These are phyloP conservation scores for Rhynchospora pubera DNA, from an alignment of 176 grass and related monocot genomes.

Conservation along the genomic window DNA sequence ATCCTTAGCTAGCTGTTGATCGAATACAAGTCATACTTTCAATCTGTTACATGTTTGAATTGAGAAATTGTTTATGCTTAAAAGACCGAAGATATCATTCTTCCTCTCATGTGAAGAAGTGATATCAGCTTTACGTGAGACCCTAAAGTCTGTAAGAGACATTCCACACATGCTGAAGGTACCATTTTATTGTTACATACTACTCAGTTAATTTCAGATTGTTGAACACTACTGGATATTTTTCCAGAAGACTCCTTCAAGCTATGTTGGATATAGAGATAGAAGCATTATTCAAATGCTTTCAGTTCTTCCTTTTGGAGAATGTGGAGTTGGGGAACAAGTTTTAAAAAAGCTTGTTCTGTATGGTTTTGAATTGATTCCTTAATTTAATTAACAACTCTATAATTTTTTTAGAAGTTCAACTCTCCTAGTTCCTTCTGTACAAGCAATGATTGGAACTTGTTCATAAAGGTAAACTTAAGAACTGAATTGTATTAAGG, in stretches of 20 bases:
- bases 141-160: constrained; percentile 94
- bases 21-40: not conserved
- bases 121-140: constrained; percentile 69
- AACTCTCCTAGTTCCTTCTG: constrained; percentile 80
- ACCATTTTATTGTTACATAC: not conserved
- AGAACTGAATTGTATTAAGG: constrained; percentile 15
- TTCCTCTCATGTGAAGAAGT: constrained; percentile 95
- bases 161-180: constrained; percentile 93
- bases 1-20: constrained; percentile 44
- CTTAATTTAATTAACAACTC: constrained; percentile 12
- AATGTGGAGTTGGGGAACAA: not conserved
- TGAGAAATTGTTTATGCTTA: constrained; percentile 35
- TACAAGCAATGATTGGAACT: constrained; percentile 77
- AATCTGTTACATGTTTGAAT: constrained; percentile 11
- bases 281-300: not conserved
- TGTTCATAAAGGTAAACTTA: constrained; percentile 66
- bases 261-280: not conserved
- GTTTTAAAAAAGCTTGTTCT: not conserved
- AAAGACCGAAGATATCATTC: constrained; percentile 76
- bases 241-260: not conserved
- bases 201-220: constrained; percentile 17
- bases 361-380: constrained; percentile 8
- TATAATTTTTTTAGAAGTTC: constrained; percentile 67
- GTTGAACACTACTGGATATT: not conserved
- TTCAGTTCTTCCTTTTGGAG: not conserved